Conservation (phyloP, 208 protist species). For the Leishmania arabica region DNA sequence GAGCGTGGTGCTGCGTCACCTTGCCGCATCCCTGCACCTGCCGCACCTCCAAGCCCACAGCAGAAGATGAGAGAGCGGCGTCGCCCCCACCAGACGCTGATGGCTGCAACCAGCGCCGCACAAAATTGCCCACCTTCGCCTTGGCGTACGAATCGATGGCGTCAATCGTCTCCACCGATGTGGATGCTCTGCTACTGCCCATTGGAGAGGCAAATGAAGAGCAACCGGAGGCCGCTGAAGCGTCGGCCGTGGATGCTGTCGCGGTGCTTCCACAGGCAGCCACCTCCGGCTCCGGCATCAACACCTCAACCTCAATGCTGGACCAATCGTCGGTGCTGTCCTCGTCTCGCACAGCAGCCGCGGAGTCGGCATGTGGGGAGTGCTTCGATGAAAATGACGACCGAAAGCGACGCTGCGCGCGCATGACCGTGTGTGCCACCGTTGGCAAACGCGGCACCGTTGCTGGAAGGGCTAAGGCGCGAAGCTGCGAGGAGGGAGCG, state of each 20-base stretch:
- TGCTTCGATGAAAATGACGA: conserved; percentile 1
- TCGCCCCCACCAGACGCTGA: not conserved
- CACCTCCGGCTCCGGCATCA: conserved; percentile 9
- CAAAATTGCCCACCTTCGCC: conserved; percentile 77
- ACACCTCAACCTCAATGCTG: conserved; percentile 29
- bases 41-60: conserved; percentile 39
- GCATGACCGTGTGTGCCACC: not conserved
- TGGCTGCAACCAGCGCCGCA: conserved; percentile 29
- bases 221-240: not conserved
- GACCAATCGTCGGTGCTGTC: conserved; percentile 29
- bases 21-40: conserved; percentile 47
- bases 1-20: conserved; percentile 57
- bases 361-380: not conserved
- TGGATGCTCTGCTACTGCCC: not conserved
- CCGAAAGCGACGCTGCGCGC: not conserved
- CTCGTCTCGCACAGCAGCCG: not conserved
- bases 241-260: not conserved
- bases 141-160: conserved; percentile 67
- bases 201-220: not conserved
- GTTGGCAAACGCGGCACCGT: not conserved
- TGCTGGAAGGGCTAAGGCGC: not conserved
- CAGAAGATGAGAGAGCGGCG: not conserved
- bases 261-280: not conserved
- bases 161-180: conserved; percentile 45
- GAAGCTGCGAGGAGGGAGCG: not conserved